Evolutionary conservation across 2,329 filamentous ascomycete genomes (phyloP).

Genomic region (Talaromyces amestolkiae): DNA sequence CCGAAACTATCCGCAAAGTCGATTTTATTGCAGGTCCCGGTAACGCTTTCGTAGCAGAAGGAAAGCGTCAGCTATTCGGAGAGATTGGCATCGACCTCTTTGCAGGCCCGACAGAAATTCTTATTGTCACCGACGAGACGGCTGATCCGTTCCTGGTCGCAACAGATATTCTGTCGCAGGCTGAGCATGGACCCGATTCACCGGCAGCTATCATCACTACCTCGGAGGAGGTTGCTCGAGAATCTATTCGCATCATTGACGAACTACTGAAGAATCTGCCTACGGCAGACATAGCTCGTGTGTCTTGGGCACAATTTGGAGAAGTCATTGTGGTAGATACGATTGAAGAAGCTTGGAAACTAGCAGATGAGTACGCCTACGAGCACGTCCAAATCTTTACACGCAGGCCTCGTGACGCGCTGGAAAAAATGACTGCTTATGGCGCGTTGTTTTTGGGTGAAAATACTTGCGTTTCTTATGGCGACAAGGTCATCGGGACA

Average conservation of each 20-base stretch:
- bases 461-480: constrained; percentile 54
- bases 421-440: constrained; percentile 53
- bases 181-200: constrained; percentile 54
- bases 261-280: constrained; percentile 42
- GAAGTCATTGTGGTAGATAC: constrained; percentile 47
- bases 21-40: constrained; percentile 55
- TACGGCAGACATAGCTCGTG: constrained; percentile 45
- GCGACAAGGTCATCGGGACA: constrained; percentile 56
- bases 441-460: constrained; percentile 53
- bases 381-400: constrained; percentile 56
- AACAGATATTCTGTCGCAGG: constrained; percentile 50
- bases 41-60: constrained; percentile 56
- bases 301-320: constrained; percentile 48
- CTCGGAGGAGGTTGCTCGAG: constrained; percentile 38
- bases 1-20: constrained; percentile 49
- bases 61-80: constrained; percentile 54
- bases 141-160: constrained; percentile 49
- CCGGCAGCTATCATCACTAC: constrained; percentile 53
- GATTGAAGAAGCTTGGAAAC: constrained; percentile 43
- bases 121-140: constrained; percentile 50
- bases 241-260: constrained; percentile 41
- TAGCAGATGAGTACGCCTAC: constrained; percentile 50
- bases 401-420: constrained; percentile 45
- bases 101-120: constrained; percentile 54
- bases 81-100: constrained; percentile 55